Evolutionary conservation across 2,329 filamentous ascomycete genomes (phyloP), one percentile per base, ranked within the genome.

Genomic region (Ophiosphaerella herpotricha): DNA sequence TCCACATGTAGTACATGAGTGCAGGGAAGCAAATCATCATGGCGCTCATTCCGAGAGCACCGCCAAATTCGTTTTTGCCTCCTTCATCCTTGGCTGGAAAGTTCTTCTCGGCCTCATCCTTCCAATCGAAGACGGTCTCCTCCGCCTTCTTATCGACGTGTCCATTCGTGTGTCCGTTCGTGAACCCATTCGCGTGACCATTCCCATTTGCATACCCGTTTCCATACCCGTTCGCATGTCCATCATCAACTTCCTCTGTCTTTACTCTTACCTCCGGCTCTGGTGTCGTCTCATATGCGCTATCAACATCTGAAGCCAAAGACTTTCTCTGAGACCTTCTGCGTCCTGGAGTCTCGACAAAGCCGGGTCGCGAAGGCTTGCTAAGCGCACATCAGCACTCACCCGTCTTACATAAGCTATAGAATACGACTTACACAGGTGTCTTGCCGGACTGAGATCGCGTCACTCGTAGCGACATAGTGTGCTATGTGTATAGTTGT

Each of bases 1-100:
- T 87, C 92, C 92, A 97, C 92, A 99, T 96, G 78, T 97, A 97
- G 83, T 90, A 97, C 93, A 97, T 97, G 64, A 99, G 82, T 33
- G 87, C 55, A n/a, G 94, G 94, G 75, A 97, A 99, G 39, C 88
- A 85, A 55, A 91, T 82, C 91, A 97, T 97, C 84, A 97, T 91
- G 60, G 83, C 79, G 13, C 83, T 76, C 36, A 92, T 88, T 47
- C 94, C 93, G n/a, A 82, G 71, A 3, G 90, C 86, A 50, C 94
- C 94, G 57, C 93, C 93, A 70, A 97, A 99, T 71, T 99, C 95
- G 58, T 81, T 81, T 55, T 83, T 74, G 39, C 80, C 80, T 46
- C 78, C 79, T 46, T 67, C 58, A 56, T 80, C 76, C 42, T 76
- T 68, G 44, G 61, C 46, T 18, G 61, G 55, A 46, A 63, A 64